phyloP scores from a whole-genome alignment of 225 moss, liverwort and hornwort genomes.

The Takakia lepidozioides region DNA sequence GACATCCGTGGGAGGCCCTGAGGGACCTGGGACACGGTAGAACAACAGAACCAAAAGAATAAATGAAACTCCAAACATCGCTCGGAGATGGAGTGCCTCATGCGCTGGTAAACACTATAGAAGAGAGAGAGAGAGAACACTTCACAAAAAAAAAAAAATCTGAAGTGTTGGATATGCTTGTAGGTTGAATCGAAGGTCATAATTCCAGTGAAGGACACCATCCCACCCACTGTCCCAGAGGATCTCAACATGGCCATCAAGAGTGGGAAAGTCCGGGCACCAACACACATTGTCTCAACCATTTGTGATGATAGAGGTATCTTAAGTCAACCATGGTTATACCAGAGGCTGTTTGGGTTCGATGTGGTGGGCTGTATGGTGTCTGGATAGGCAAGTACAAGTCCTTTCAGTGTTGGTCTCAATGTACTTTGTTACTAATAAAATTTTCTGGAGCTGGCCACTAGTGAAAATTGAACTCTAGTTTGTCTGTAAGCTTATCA shows the following conservation, averaged over 20 bases:
- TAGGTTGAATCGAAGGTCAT: conserved; percentile 59
- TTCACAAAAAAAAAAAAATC: too few relatives aligned
- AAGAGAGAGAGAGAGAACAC: too few relatives aligned
- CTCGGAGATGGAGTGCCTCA: too few relatives aligned
- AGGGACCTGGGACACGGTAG: too few relatives aligned
- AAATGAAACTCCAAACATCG: too few relatives aligned
- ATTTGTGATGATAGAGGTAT: conserved; percentile 90
- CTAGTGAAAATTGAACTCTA: background rate
- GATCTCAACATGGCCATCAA: conserved; percentile 78
- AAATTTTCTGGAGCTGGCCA: background rate
- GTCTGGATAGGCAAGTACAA: background rate
- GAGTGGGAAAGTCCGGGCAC: conserved; percentile 84
- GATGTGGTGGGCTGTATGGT: background rate
- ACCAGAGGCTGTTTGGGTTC: background rate
- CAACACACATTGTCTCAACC: conserved; percentile 88
- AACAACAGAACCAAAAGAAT: too few relatives aligned
- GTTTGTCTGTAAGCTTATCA: too few relatives aligned
- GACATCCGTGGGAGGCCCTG: too few relatives aligned
- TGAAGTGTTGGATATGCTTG: too few relatives aligned
- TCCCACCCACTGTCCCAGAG: conserved; percentile 73
- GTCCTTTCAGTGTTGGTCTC: background rate
- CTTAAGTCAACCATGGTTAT: background rate
- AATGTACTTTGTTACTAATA: background rate
- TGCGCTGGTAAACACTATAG: too few relatives aligned
- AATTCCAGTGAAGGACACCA: conserved; percentile 28